These are phyloP conservation scores for Gynandropsis gynandra DNA, from an alignment of 345 rosid genomes.

Conservation along the genomic window DNA sequence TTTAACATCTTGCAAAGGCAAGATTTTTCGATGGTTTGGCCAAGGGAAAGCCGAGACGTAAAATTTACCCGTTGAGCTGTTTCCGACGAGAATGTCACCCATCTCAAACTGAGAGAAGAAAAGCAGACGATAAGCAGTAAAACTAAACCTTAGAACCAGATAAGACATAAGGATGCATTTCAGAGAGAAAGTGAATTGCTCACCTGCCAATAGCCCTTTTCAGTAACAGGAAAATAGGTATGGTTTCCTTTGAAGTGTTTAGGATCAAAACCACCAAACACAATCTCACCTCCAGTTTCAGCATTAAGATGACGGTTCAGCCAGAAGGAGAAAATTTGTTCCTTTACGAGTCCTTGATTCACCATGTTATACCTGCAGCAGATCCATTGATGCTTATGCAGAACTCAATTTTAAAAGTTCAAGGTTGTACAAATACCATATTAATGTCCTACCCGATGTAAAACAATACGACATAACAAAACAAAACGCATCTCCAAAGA, in stretches of 20 bases:
- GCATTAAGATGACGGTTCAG: slow-evolving; percentile 47
- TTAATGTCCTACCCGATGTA: no score
- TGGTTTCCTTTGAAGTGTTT: slow-evolving; percentile 64
- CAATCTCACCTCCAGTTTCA: slow-evolving; percentile 63
- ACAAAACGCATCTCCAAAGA: no score
- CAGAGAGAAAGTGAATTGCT: neutral
- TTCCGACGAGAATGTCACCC: slow-evolving; percentile 58
- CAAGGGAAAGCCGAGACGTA: neutral
- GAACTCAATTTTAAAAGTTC: no score
- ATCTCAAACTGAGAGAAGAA: slow-evolving; percentile 44
- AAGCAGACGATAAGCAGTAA: neutral
- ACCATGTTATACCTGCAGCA: slow-evolving; percentile 62
- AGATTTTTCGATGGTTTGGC: no score
- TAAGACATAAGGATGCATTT: neutral
- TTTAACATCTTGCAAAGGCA: no score
- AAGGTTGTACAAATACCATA: no score
- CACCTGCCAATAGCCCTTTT: slow-evolving; percentile 86
- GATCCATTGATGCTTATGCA: neutral
- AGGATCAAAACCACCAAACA: slow-evolving; percentile 69
- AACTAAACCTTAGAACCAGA: neutral
- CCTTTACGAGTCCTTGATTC: slow-evolving; percentile 43
- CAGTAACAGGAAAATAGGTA: slow-evolving; percentile 57
- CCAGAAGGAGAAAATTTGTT: slow-evolving; percentile 73
- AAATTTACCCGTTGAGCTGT: slow-evolving; percentile 52
- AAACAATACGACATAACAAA: no score